Evolutionary conservation across 495 filamentous ascomycete genomes (phyloP), one percentile per base, ranked within the genome.

Genomic region (Hypoxylon subgilvum): DNA sequence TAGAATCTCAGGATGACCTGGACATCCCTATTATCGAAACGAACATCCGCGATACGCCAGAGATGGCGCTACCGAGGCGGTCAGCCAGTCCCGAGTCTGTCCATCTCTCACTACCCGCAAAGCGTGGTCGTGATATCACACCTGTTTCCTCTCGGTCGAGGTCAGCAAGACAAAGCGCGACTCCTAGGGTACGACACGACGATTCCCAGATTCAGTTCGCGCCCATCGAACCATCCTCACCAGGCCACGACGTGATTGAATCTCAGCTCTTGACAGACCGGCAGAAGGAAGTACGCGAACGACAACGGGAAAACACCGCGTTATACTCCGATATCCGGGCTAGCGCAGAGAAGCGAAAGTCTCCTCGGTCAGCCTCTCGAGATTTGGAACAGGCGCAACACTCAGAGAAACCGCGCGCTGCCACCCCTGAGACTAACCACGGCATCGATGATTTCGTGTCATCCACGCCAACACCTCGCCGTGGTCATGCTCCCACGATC

Each of bases 201-300:
- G 82, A 92, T 69, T 91, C 90, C 4, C 89, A 92, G 57, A 78
- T 93, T 25, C 77, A 90, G 36, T 94, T 92, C 61, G 82, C 84
- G 4, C 69, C 84, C 0, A 84, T 92, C 41, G 79, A 82, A 8
- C 82, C 81, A 3, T 83, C 85, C 0, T 79, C 85, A 3, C 71
- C 72, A 2, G 55, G 61, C 7, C 58, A 60, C 2, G 61, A 66
- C 8, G 60, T 54, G 2, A 57, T 77, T 21, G 84, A 89, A 21
- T 87, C 86, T 3, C 88, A 90, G 59, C 63, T 84, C 3, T 68
- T 92, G 30, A 94, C 90, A 0, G 86, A 90, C 39, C 85, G 82
- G 16, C 90, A 91, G 64, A 85, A 80, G 52, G 89, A 91, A 56
- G 80, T 88, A 8, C 81, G 80, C 28, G 84, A 88, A 66, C 72